These are phyloP conservation scores for Cornus kousa DNA, from an alignment of 148 eudicot genomes.

Conservation along the genomic window DNA sequence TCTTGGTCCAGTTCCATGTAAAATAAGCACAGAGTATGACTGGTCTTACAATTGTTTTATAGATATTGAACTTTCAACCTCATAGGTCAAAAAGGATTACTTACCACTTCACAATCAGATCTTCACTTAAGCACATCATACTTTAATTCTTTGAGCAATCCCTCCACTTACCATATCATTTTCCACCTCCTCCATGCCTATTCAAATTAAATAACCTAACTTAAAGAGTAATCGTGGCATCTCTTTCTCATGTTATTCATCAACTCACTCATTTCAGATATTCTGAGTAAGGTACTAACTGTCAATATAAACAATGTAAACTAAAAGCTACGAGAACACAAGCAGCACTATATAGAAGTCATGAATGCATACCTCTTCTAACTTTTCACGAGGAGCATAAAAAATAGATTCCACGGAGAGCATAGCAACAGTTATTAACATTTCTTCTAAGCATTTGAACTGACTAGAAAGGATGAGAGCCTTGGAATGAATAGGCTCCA, in stretches of 20 bases:
- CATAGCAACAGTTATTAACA: conserved; percentile 89
- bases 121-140: background rate
- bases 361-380: conserved; percentile 66
- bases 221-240: background rate
- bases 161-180: background rate
- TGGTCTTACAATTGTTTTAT: background rate
- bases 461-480: conserved; percentile 79
- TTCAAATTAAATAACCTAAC: background rate
- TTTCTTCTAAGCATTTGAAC: conserved; percentile 88
- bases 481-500: conserved; percentile 81
- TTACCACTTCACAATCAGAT: background rate
- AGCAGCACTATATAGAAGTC: background rate
- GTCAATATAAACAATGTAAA: background rate
- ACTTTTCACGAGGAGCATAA: conserved; percentile 83
- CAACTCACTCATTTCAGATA: background rate
- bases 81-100: background rate
- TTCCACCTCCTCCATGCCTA: background rate
- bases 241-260: too few relatives aligned
- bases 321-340: conserved; percentile 1
- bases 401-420: conserved; percentile 93
- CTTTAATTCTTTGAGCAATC: conserved; percentile 1
- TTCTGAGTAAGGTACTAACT: background rate
- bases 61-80: too few relatives aligned
- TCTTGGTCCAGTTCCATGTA: too few relatives aligned
- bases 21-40: background rate